These are phyloP conservation scores for Penicillium paneum DNA, from an alignment of 2,329 filamentous ascomycete species.

Conservation along the genomic window DNA sequence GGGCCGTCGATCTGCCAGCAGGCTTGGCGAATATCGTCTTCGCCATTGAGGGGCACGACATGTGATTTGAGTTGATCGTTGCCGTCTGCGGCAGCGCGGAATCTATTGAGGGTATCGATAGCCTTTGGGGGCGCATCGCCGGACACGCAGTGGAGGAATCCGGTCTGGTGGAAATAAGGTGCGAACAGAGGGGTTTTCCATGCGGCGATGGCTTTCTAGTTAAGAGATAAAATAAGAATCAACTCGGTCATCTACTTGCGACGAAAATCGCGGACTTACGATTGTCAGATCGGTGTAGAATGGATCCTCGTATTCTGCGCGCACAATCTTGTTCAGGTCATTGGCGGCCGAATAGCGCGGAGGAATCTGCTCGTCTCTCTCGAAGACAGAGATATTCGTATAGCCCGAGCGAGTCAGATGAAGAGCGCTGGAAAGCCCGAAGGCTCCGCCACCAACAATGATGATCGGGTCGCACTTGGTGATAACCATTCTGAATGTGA, in stretches of 20 bases:
- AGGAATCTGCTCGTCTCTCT: constrained; percentile 46
- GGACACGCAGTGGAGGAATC: constrained; percentile 53
- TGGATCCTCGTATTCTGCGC: constrained; percentile 57
- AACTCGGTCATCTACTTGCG: not conserved
- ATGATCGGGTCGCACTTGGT: constrained; percentile 26
- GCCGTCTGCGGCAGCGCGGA: constrained; percentile 40
- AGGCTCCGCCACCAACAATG: constrained; percentile 49
- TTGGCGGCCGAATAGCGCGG: constrained; percentile 55
- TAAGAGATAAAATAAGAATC: not conserved
- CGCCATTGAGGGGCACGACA: constrained; percentile 38
- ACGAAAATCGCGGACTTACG: constrained; percentile 31
- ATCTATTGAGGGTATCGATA: constrained; percentile 44
- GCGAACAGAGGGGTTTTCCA: constrained; percentile 56
- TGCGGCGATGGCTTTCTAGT: constrained; percentile 49
- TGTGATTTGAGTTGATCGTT: constrained; percentile 38
- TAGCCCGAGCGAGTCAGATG: constrained; percentile 48
- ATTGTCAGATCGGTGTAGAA: constrained; percentile 57
- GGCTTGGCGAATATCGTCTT: constrained; percentile 42
- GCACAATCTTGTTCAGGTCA: constrained; percentile 61
- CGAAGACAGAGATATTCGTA: constrained; percentile 49
- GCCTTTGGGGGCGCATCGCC: constrained; percentile 50
- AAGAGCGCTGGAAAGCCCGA: constrained; percentile 51
- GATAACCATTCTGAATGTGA: constrained; percentile 13
- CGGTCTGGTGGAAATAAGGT: constrained; percentile 53
- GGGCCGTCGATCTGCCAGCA: constrained; percentile 52